These are phyloP conservation scores for Neonectria ditissima DNA, from an alignment of 2,329 filamentous ascomycete genomes.

Conservation along the genomic window DNA sequence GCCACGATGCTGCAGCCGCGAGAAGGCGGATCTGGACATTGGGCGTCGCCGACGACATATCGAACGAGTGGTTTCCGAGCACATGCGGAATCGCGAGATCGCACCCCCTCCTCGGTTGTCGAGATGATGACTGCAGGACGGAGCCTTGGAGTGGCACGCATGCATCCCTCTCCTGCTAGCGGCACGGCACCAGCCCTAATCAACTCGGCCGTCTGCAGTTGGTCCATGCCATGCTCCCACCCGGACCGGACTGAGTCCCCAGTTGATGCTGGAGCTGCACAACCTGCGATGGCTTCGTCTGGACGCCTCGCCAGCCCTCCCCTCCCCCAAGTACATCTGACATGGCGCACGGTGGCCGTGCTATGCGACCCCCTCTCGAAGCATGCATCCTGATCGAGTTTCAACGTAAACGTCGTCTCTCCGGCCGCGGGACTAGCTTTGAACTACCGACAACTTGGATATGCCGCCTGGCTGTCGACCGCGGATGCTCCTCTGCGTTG, in stretches of 20 bases:
- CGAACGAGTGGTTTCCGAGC: conserved; percentile 6
- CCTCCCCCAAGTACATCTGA: conserved; percentile 11
- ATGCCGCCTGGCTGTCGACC: conserved; percentile 23
- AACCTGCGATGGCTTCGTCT: neutral
- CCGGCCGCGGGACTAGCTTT: neutral
- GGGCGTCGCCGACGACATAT: conserved; percentile 16
- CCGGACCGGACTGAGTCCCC: neutral
- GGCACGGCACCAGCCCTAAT: conserved; percentile 20
- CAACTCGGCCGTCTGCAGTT: conserved; percentile 5
- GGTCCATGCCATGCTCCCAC: conserved; percentile 12
- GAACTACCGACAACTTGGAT: conserved; percentile 31
- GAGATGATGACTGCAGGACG: conserved; percentile 27
- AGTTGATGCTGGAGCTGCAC: neutral
- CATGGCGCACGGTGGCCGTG: conserved; percentile 17
- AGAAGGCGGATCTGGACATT: neutral
- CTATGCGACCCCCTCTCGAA: conserved; percentile 20
- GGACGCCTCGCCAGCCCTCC: neutral
- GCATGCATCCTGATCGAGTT: neutral
- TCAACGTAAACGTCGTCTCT: neutral
- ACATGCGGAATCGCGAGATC: conserved; percentile 25
- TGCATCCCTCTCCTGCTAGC: conserved; percentile 14
- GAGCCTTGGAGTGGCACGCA: conserved; percentile 21
- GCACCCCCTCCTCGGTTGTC: conserved; percentile 16
- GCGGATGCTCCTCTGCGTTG: conserved; percentile 26
- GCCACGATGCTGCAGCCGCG: conserved; percentile 1